Evolutionary conservation across 148 eudicot species (phyloP).

Genomic region (Pharnaceum exiguum): DNA sequence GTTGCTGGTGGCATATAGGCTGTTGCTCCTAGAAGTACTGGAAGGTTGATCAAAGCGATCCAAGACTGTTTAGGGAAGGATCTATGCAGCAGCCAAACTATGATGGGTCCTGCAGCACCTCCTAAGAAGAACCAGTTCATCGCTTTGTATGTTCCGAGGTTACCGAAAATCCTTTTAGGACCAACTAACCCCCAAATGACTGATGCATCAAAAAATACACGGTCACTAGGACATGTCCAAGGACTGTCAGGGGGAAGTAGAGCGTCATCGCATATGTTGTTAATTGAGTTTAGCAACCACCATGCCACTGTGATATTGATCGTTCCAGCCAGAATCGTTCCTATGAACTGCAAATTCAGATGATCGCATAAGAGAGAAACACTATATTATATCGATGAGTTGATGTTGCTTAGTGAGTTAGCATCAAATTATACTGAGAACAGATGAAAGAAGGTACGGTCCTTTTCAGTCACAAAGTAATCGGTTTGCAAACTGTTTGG

Average conservation of each 20-base stretch:
- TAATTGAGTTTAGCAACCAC: slow-evolving; percentile 74
- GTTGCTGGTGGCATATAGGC: slow-evolving; percentile 87
- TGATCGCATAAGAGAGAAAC: neutral
- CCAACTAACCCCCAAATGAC: slow-evolving; percentile 98
- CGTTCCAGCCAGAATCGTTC: slow-evolving; percentile 93
- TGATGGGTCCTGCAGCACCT: slow-evolving; percentile 77
- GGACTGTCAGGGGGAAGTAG: slow-evolving; percentile 88
- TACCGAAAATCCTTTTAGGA: slow-evolving; percentile 80
- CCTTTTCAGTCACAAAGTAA: too few relatives aligned
- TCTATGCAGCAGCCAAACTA: slow-evolving; percentile 85
- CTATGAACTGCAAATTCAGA: slow-evolving; percentile 61
- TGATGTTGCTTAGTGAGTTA: too few relatives aligned
- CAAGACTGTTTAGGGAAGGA: slow-evolving; percentile 80
- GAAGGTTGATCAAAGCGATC: slow-evolving; percentile 87
- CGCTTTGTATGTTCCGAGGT: slow-evolving; percentile 66
- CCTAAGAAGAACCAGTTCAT: slow-evolving; percentile 97
- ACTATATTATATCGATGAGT: neutral
- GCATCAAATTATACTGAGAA: too few relatives aligned
- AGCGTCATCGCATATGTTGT: slow-evolving; percentile 69
- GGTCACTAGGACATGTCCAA: slow-evolving; percentile 88
- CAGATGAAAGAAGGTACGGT: too few relatives aligned
- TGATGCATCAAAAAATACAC: slow-evolving; percentile 94
- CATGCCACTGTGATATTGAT: slow-evolving; percentile 76
- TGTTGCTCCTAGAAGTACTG: slow-evolving; percentile 92
- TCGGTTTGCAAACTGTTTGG: neutral